Evolutionary conservation across 192 early-diverging fungal genomes (phyloP), one percentile per base, ranked within the genome.

Genomic region (Linnemannia zychae): DNA sequence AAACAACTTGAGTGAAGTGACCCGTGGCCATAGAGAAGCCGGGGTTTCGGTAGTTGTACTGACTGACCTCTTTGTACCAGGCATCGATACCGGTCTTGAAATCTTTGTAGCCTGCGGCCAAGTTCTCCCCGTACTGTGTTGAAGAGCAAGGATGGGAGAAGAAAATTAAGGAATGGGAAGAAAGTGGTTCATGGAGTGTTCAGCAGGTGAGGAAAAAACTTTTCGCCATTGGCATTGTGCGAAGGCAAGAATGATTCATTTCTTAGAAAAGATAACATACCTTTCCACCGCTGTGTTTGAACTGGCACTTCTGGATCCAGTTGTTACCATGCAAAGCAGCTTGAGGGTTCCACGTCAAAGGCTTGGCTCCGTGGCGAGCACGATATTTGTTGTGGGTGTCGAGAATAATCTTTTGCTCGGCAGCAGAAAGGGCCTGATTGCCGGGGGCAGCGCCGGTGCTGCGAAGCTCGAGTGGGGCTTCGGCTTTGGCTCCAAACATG

Each of bases 1-100:
- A 88, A 7, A 84, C 87, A 2, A 88, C 80, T 67, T 88, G 87
- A 53, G 88, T 91, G 67, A 89, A 91, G 44, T 91, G 90, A 24
- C 90, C 90, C 16, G 90, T 91, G 4, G 36, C 7, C 0, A 2
- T 17, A 20, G 53, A 24, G 75, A 88, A 88, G 3, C 90, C 88
- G 46, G 90, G 90, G 0, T 78, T 74, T 31, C 74, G 78, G 83
- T 86, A 91, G 66, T 88, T 67, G 79, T 91, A 91, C 15, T 76
- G 1, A n/a, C 72, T 74, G 18, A 46, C 87, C 72, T 91, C 90
- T 34, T 71, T 70, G 79, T 91, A 91, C 89, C 90, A 91, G 40
- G 65, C 87, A 22, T 28, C 65, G n/a, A 90, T 73, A 5, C 77
- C 80, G 7, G 48, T 22, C 20, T 77, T 84, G 76, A 79, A 84